phyloP scores from a whole-genome alignment of 2,329 filamentous ascomycete genomes.

The Beauveria scarabaeidicola region DNA sequence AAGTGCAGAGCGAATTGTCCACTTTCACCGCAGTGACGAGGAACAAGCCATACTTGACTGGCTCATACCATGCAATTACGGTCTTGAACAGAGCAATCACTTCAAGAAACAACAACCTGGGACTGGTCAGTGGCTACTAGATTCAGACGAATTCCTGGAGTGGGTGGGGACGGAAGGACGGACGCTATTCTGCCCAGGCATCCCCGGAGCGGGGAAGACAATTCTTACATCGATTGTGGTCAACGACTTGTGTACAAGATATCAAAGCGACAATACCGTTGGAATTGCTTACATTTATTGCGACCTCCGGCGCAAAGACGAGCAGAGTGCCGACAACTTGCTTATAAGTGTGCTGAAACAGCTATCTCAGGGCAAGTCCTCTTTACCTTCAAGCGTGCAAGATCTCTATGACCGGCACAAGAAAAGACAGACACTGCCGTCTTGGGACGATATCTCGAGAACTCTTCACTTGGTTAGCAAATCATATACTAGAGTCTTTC shows the following conservation, averaged over 20 bases:
- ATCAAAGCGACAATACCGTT: slow-evolving; percentile 13
- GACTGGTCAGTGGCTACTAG: slow-evolving; percentile 35
- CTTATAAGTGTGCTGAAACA: slow-evolving; percentile 3
- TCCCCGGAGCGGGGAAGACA: slow-evolving; percentile 12
- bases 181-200: slow-evolving; percentile 31
- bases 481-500: slow-evolving; percentile 11
- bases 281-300: slow-evolving; percentile 40
- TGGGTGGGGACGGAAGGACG: slow-evolving; percentile 19
- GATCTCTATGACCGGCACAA: slow-evolving; percentile 14
- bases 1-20: no score
- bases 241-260: slow-evolving; percentile 6
- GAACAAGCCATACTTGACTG: slow-evolving; percentile 21
- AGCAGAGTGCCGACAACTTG: slow-evolving; percentile 24
- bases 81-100: slow-evolving; percentile 28
- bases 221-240: slow-evolving; percentile 1
- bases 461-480: neutral
- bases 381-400: slow-evolving; percentile 14
- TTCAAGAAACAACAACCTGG: slow-evolving; percentile 19
- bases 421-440: neutral
- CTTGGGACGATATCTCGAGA: neutral
- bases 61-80: slow-evolving; percentile 29
- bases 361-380: no score
- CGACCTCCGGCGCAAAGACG: slow-evolving; percentile 29
- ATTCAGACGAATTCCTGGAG: slow-evolving; percentile 22
- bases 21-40: neutral